These are phyloP conservation scores for Rhynchospora breviuscula DNA, from an alignment of 176 grass and related monocot species.

Conservation along the genomic window DNA sequence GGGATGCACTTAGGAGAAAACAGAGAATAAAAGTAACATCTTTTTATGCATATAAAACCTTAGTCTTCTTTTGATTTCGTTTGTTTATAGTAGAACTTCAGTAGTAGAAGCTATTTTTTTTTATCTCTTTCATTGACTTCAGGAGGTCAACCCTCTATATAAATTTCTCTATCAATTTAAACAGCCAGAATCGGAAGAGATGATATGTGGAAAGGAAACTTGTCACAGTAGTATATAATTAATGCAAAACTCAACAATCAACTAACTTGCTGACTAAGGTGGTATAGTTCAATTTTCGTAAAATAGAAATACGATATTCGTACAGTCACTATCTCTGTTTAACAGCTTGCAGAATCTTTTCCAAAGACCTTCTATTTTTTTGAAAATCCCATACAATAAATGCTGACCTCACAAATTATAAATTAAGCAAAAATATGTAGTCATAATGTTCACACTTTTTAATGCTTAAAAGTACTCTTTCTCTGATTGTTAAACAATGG, in stretches of 20 bases:
- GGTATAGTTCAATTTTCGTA: background rate
- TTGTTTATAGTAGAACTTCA: background rate
- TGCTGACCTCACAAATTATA: background rate
- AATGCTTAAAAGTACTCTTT: background rate
- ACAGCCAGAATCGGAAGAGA: background rate
- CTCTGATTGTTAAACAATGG: slow-evolving; percentile 1
- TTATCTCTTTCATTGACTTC: background rate
- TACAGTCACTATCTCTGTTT: background rate
- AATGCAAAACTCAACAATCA: slow-evolving; percentile 13
- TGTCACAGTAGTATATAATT: background rate
- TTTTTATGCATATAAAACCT: background rate
- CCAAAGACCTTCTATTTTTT: background rate
- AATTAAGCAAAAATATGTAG: background rate
- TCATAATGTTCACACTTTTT: slow-evolving; percentile 15
- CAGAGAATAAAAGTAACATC: background rate
- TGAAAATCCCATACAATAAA: background rate
- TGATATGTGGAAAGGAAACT: slow-evolving; percentile 1
- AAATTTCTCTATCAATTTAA: background rate
- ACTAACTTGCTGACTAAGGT: slow-evolving; percentile 2
- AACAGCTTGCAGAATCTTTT: background rate
- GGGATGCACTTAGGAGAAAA: background rate
- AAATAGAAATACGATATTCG: background rate
- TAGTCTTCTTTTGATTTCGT: background rate
- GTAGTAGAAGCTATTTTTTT: background rate
- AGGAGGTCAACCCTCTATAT: background rate